These are phyloP conservation scores for Penicillium diatomitis DNA, from an alignment of 495 filamentous ascomycete genomes.

Conservation along the genomic window DNA sequence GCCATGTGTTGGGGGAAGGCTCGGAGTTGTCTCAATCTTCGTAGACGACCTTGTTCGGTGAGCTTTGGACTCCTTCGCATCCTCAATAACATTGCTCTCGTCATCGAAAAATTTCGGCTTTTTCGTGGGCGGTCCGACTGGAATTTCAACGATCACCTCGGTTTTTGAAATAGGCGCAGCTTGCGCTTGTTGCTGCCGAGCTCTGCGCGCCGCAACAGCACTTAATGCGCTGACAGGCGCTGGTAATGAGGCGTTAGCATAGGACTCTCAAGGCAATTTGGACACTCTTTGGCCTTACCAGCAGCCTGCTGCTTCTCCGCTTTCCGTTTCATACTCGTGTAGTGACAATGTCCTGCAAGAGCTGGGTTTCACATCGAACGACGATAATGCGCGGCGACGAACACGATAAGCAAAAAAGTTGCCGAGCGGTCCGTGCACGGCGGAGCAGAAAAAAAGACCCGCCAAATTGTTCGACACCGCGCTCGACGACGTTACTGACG, in stretches of 20 bases:
- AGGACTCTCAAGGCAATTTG: neutral
- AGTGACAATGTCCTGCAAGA: neutral
- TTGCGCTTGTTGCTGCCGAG: slow-evolving; percentile 34
- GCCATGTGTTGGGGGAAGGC: slow-evolving; percentile 5
- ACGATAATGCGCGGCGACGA: slow-evolving; percentile 13
- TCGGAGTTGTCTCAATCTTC: slow-evolving; percentile 11
- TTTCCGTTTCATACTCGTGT: slow-evolving; percentile 32
- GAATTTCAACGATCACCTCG: slow-evolving; percentile 8
- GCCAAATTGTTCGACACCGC: slow-evolving; percentile 11
- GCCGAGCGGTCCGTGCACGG: slow-evolving; percentile 36
- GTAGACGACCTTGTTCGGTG: slow-evolving; percentile 18
- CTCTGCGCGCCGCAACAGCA: slow-evolving; percentile 39
- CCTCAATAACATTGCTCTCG: slow-evolving; percentile 5
- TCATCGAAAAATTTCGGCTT: slow-evolving; percentile 24
- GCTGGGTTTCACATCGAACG: neutral
- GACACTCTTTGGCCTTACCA: slow-evolving; percentile 15
- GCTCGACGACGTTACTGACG: slow-evolving; percentile 3
- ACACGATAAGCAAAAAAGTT: slow-evolving; percentile 28
- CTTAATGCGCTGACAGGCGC: slow-evolving; percentile 27
- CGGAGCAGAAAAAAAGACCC: slow-evolving; percentile 38
- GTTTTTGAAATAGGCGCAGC: slow-evolving; percentile 9
- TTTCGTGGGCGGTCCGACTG: slow-evolving; percentile 29
- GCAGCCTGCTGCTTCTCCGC: slow-evolving; percentile 32
- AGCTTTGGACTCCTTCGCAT: slow-evolving; percentile 7
- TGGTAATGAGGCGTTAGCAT: slow-evolving; percentile 5